Evolutionary conservation across 1,139 yeast genomes (phyloP).

Genomic region (Saccharomyces hybrid): DNA sequence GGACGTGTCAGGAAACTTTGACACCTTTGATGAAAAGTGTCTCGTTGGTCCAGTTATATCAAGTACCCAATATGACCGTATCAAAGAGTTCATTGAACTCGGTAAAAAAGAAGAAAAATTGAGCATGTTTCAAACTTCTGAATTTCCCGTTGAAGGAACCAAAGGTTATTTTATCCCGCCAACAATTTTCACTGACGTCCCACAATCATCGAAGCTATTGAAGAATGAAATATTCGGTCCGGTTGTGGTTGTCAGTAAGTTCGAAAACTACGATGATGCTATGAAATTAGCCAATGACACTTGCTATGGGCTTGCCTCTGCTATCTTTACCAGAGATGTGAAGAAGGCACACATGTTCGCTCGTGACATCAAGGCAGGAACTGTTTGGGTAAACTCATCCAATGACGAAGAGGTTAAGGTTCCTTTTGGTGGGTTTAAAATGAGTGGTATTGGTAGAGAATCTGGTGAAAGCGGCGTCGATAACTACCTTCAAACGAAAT

Average conservation of each 20-base stretch:
- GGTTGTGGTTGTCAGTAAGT: constrained; percentile 71
- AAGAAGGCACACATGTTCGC: constrained; percentile 55
- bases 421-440: constrained; percentile 80
- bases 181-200: constrained; percentile 58
- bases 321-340: constrained; percentile 63
- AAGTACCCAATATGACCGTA: constrained; percentile 47
- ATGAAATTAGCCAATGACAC: constrained; percentile 64
- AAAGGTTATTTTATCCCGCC: constrained; percentile 62
- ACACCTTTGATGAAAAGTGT: constrained; percentile 46
- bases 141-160: constrained; percentile 21
- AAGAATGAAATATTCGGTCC: constrained; percentile 86
- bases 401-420: constrained; percentile 68
- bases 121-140: background rate
- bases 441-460: constrained; percentile 84
- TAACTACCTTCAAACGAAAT: constrained; percentile 71
- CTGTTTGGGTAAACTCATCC: constrained; percentile 78
- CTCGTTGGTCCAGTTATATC: constrained; percentile 78
- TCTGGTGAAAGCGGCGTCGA: constrained; percentile 75
- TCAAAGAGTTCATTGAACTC: constrained; percentile 50
- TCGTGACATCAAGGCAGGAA: constrained; percentile 65
- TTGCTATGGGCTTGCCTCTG: constrained; percentile 71
- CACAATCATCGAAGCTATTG: constrained; percentile 50
- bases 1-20: constrained; percentile 41
- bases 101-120: constrained; percentile 54
- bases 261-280: constrained; percentile 65